Evolutionary conservation across 1,284 basidiomycete species (phyloP), one percentile per base, ranked within the genome.

Genomic region (Marasmius oreades): DNA sequence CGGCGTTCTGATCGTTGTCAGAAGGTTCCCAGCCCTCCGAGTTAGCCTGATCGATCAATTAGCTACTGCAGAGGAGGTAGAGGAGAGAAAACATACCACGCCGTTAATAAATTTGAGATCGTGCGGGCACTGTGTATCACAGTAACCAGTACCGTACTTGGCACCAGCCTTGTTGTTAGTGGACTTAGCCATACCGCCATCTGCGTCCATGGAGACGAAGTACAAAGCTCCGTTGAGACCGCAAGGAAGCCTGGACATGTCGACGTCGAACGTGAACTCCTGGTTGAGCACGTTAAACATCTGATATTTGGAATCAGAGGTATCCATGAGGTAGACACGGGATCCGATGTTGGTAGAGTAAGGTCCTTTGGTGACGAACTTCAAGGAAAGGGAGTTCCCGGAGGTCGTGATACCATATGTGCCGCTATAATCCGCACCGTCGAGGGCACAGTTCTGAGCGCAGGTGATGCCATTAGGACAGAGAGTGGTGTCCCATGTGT

Each of bases 31-130:
- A 81, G 58, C 73, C 75, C 18, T 61, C 64, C 24, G 73, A 64
- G 68, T 81, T 81, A 55, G 76, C 76, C 79, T 80, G 53, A 51
- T 22, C 20, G 12, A 42, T 42, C 39, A 6, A 42, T 42, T 42
- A 64, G 47, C 36, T 16, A n/a, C 24, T 12, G 18, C 7, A 22
- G 28, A 44, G 11, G 24, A 37, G 39, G 52, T 4, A 11, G 20
- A 42, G 5, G 31, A 50, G 18, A 20, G 28, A 26, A 24, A 11
- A 59, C 71, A 58, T 62, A 81, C 80, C 71, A 72, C 64, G 58
- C 81, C 80, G 66, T 77, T 74, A 63, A 82, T 80, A 67, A 80
- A 81, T 66, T 81, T 82, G 67, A 82, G 71, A 60, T 81, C 79
- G 16, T 75, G 73, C 2, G 81, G 80, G 72, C 81, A 84, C 65